Base-by-base conservation (phyloP, 1,284 basidiomycete genomes). In the Mycena citricolor region DNA sequence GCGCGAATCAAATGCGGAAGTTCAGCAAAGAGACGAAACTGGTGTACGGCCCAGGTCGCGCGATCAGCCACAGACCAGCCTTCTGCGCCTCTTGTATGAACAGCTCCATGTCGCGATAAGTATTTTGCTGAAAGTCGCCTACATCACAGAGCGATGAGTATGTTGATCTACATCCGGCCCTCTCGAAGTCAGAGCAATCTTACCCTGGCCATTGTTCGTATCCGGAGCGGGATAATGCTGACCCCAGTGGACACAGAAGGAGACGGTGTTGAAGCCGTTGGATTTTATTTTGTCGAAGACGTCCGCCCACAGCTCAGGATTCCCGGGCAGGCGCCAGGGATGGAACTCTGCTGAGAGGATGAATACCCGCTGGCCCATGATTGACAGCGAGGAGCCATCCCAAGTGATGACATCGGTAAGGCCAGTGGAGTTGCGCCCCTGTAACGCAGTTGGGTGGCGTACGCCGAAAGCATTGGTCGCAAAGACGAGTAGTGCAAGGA, bases 251-350 rank as follows among this genome's bases (percentile, higher is more conserved):
- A 74, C 63, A 51, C 73, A 76, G 53, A 76, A 73, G 0, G 73
- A 76, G 29, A 79, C n/a, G n/a, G 73, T 67, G 49, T 80, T 81
- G 64, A 80, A 78, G 8, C 79, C 79, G 44, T 76, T 76, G 2
- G 77, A 70, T 49, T 74, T 74, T 32, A 79, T 66, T 57, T 81
- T 81, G 55, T 81, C 71, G 38, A 81, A 70, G 32, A 81, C 66
- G 54, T 81, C 79, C 2, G 64, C 58, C 79, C 79, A 81, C 13
- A 74, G 55, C 37, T 76, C 60, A 4, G 71, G 71, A 47, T 74
- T 66, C 5, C 68, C 70, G 5, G 74, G 73, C 1, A 69, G 50
- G 40, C 73, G 61, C 73, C 72, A 75, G 5, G 73, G 73, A 49
- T 75, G 73, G 39, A 73, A 55, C 54, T 77, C 74, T 16, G 71